Conservation (phyloP, 2,329 filamentous ascomycete species). For the Fusarium chaquense region DNA sequence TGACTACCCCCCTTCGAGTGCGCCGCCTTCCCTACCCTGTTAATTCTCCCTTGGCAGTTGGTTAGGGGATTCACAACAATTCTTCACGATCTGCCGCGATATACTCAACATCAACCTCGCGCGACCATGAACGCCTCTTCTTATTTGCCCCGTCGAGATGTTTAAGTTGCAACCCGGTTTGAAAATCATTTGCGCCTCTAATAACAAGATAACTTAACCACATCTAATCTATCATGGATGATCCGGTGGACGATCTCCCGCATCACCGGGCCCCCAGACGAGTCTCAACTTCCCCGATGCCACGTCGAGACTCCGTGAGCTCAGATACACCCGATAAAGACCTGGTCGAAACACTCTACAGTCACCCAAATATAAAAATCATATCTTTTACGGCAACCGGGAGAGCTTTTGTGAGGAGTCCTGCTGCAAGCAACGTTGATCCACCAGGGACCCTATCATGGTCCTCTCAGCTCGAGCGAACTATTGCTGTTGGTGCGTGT, state of each 20-base stretch:
- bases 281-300: conserved; percentile 55
- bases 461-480: conserved; percentile 81
- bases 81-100: conserved; percentile 16
- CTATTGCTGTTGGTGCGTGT: conserved; percentile 78
- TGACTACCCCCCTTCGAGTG: conserved; percentile 5
- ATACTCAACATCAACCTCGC: conserved; percentile 30
- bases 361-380: conserved; percentile 79
- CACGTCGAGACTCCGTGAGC: conserved; percentile 40
- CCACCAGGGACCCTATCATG: conserved; percentile 76
- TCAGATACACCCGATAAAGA: conserved; percentile 41
- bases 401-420: conserved; percentile 49
- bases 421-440: conserved; percentile 55
- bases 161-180: conserved; percentile 34
- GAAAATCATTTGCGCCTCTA: conserved; percentile 28
- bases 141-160: conserved; percentile 40
- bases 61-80: conserved; percentile 27
- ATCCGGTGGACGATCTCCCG: conserved; percentile 37
- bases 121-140: conserved; percentile 39
- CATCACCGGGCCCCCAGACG: conserved; percentile 50
- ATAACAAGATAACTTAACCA: conserved; percentile 11
- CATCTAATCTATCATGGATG: conserved; percentile 38
- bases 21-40: not conserved
- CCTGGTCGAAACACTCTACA: conserved; percentile 77
- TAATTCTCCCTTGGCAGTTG: conserved; percentile 30
- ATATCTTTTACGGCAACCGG: conserved; percentile 62